Base-by-base conservation (phyloP, 2,329 filamentous ascomycete genomes). In the Neopestalotiopsis sp. region DNA sequence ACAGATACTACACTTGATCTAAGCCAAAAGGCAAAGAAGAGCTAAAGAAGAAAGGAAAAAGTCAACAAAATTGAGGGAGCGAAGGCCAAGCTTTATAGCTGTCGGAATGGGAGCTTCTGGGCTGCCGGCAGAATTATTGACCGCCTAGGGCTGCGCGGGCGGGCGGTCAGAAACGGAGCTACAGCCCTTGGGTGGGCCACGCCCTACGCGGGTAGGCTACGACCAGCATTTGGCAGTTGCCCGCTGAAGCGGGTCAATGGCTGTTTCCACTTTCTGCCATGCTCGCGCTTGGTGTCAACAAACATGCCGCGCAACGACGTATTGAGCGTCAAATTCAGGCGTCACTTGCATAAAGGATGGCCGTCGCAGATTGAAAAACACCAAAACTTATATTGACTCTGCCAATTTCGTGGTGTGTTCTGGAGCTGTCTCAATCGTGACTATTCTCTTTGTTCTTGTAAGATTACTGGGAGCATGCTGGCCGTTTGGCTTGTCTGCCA, bases 11-110 rank as follows among this genome's bases (percentile, higher is more conserved):
- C 58, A 61, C 57, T 61, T 61, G 57, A 61, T 61, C 57, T 38
- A 38, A 28, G 24, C 24, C 34, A 63, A 81, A 81, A 83, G 85
- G 85, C 85, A 82, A 84, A 79, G 78, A 79, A 75, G 74, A 73
- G 66, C 66, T 76, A 79, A 81, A 72, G 66, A 67, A 3, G 40
- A 65, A 28, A 71, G 74, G 71, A 32, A 30, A 66, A 61, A 20
- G 14, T 14, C 24, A 3, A 3, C 2, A 28, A 28, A 28, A 28
- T 28, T 4, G 24, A 28, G 57, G 30, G 24, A 34, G 57, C 10
- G 17, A 59, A 59, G 14, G 20, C 20, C 7, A 30, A 30, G 12
- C 57, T 30, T 30, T 34, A 59, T 30, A 20, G 30, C 59, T 62
- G 59, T 28, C 17, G 59, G 10, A 40, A n/a, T 13, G 12, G 59